These are phyloP conservation scores for Rugonectria rugulosa DNA, from an alignment of 2,329 filamentous ascomycete species.

Conservation along the genomic window DNA sequence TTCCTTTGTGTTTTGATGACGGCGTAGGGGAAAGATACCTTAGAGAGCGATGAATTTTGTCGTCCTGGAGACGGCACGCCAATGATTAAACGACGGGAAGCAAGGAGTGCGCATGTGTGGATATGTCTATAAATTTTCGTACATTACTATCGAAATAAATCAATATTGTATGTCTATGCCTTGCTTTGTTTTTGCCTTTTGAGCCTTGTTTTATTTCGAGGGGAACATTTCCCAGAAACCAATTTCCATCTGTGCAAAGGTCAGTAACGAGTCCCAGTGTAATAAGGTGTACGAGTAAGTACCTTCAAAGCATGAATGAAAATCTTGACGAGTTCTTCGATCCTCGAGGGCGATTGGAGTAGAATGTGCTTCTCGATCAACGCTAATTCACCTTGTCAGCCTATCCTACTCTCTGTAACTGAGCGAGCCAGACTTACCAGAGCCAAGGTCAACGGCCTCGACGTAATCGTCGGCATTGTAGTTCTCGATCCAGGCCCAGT, in stretches of 20 bases:
- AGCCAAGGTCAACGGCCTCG: slow-evolving; percentile 74
- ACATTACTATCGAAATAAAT: slow-evolving; percentile 20
- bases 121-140: slow-evolving; percentile 5
- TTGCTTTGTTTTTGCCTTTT: slow-evolving; percentile 6
- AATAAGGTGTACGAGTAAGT: no score
- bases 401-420: not conserved
- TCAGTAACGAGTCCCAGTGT: no score
- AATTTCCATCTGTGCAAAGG: slow-evolving; percentile 55
- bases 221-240: slow-evolving; percentile 65
- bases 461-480: slow-evolving; percentile 84
- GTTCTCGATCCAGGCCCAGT: slow-evolving; percentile 92
- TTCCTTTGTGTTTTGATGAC: not conserved
- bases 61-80: slow-evolving; percentile 18
- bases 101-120: slow-evolving; percentile 1
- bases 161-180: slow-evolving; percentile 27
- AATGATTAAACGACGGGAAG: slow-evolving; percentile 17
- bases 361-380: slow-evolving; percentile 78
- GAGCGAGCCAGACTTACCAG: slow-evolving; percentile 58
- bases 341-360: slow-evolving; percentile 74
- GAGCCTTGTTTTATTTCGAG: slow-evolving; percentile 30
- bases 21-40: slow-evolving; percentile 13
- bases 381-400: no score
- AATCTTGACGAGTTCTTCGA: slow-evolving; percentile 84
- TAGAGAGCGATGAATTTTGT: slow-evolving; percentile 11
- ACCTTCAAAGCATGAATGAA: slow-evolving; percentile 90